Percentiles rank a stretch among this genome's conserved stretches.
Evolutionary conservation across 257 asterid genomes (phyloP).

Genomic region (Rauvolfia tetraphylla): DNA sequence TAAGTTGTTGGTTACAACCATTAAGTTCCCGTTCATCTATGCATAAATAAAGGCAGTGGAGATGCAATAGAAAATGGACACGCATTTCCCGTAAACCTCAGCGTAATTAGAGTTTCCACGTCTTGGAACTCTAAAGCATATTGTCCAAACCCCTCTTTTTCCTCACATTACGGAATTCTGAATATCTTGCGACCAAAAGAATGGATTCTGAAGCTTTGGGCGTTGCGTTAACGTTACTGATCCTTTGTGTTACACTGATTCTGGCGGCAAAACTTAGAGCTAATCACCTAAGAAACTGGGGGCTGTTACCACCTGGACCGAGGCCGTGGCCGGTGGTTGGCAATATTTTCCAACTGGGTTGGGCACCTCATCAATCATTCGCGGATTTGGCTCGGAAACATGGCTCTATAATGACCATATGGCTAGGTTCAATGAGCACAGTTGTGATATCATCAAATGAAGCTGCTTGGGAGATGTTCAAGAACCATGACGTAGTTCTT

Average conservation of each 20-base stretch:
- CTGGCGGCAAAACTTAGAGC: not conserved
- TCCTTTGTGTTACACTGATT: not conserved
- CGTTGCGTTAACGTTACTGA: not conserved
- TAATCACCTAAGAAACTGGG: not conserved
- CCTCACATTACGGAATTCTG: too few relatives aligned
- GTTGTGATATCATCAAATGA: conserved; percentile 28
- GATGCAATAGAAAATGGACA: too few relatives aligned
- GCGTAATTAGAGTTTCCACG: too few relatives aligned
- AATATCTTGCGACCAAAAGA: too few relatives aligned
- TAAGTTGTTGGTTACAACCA: too few relatives aligned
- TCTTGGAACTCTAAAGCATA: too few relatives aligned
- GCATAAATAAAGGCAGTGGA: too few relatives aligned
- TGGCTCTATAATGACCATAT: conserved; percentile 57
- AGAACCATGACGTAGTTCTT: conserved; percentile 46
- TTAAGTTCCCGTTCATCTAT: too few relatives aligned
- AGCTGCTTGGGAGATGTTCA: conserved; percentile 68
- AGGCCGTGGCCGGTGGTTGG: conserved; percentile 57
- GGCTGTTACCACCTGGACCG: conserved; percentile 71
- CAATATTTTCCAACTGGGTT: conserved; percentile 48
- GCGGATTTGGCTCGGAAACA: conserved; percentile 38
- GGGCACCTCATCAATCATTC: conserved; percentile 47
- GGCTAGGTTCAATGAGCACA: conserved; percentile 63
- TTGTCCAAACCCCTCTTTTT: too few relatives aligned
- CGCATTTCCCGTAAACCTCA: too few relatives aligned
- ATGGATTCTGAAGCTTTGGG: not conserved